phyloP scores from a whole-genome alignment of 495 filamentous ascomycete genomes.

The Podospora conica region DNA sequence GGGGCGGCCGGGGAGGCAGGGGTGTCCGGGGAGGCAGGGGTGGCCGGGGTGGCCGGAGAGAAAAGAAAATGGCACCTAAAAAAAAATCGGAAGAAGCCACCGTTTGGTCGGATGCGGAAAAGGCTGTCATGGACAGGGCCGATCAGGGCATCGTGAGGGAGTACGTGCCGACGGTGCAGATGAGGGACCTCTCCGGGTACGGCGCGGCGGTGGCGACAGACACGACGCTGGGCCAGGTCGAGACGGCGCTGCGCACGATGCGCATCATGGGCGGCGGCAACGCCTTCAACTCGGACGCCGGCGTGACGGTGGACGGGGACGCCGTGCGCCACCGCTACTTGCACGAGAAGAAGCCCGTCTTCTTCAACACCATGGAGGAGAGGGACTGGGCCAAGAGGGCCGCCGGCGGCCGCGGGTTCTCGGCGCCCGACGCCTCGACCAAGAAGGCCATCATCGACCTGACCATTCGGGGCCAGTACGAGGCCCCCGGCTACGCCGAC shows the following conservation, averaged over 20 bases:
- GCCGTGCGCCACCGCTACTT: slow-evolving; percentile 11
- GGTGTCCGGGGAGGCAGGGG: not conserved
- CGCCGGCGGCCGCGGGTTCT: slow-evolving; percentile 9
- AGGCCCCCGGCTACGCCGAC: slow-evolving; percentile 23
- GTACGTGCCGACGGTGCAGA: slow-evolving; percentile 20
- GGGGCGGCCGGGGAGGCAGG: slow-evolving; percentile 3
- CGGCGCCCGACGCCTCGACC: slow-evolving; percentile 19
- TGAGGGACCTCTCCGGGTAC: slow-evolving; percentile 25
- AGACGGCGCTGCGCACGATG: slow-evolving; percentile 27
- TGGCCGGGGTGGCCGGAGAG: not conserved
- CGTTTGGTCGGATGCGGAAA: slow-evolving; percentile 13
- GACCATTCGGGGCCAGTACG: slow-evolving; percentile 39
- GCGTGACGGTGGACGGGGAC: slow-evolving; percentile 19
- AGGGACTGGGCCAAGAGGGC: slow-evolving; percentile 31
- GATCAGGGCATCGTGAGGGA: slow-evolving; percentile 26
- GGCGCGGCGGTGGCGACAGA: slow-evolving; percentile 28
- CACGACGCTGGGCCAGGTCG: slow-evolving; percentile 19
- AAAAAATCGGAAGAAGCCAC: slow-evolving; percentile 9
- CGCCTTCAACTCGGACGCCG: slow-evolving; percentile 23
- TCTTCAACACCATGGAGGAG: slow-evolving; percentile 29
- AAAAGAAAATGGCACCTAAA: not conserved
- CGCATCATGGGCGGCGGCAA: slow-evolving; percentile 25
- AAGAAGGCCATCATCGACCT: slow-evolving; percentile 35
- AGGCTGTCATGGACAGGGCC: slow-evolving; percentile 15
- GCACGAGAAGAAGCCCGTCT: slow-evolving; percentile 23